Base-by-base conservation (phyloP, 192 early-diverging fungal genomes). In the Spizellomyces punctatus region DNA sequence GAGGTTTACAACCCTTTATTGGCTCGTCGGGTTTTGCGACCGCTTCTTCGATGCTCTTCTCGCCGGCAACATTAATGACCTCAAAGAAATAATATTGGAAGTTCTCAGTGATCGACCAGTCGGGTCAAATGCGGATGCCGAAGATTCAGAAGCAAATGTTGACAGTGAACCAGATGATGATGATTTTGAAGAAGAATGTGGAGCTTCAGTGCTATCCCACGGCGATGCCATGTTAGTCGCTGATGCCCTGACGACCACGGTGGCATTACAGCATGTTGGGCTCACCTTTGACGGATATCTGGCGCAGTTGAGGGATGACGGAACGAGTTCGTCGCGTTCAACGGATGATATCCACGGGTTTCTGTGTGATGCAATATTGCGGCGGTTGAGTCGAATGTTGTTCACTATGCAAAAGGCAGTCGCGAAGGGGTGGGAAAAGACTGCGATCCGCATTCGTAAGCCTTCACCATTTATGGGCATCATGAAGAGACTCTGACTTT, bases 31-130 rank as follows among this genome's bases (percentile, higher is more conserved):
- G 7, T 46, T 81, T 10, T 71, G 77, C 49, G 85, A 86, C 46
- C 43, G 72, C 16, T 71, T 85, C 21, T 86, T 84, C 67, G 78
- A 79, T 54, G 46, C 71, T n/a, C 71, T 86, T 12, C 71, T 84
- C 46, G 75, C 71, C 8, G 74, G 70, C 7, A 82, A 86, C 49
- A 69, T 74, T 36, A 68, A 66, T 21, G 76, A 64, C 16, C 54
- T 86, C 21, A 58, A 54, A 45, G 72, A 66, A 21, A 54, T 86
- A 4, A 44, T 86, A 22, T 10, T 66, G 43, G 82, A 86, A 58
- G 57, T 84, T 6, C 56, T 83, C 6, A 73, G 67, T 12, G 67
- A 76, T 10, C 55, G 79, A 9, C 58, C 21, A 27, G 21, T 10
- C 49, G 54, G 61, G 66, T 63, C 67, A 17, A 67, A 85, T 58